These are phyloP conservation scores for Penicillium salamii DNA, from an alignment of 495 filamentous ascomycete species.

Conservation along the genomic window DNA sequence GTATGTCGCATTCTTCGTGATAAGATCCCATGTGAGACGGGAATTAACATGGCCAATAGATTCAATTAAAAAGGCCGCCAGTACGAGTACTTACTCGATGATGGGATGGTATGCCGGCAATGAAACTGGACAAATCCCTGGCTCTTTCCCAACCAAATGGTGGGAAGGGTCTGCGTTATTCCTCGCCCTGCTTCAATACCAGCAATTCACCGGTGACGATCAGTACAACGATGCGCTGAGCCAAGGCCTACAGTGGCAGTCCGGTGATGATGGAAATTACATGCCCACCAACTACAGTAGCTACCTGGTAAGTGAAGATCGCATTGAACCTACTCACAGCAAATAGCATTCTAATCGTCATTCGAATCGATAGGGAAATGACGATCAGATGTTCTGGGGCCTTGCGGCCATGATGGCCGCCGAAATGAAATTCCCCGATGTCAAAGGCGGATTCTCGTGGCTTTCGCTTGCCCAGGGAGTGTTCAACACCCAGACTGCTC, in stretches of 20 bases:
- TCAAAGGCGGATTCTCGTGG: constrained; percentile 57
- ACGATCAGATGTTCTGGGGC: constrained; percentile 59
- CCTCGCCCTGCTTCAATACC: constrained; percentile 48
- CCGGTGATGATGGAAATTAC: constrained; percentile 44
- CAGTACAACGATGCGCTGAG: constrained; percentile 48
- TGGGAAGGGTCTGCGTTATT: constrained; percentile 72
- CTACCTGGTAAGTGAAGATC: constrained; percentile 24
- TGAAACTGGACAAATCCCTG: constrained; percentile 56
- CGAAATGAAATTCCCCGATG: constrained; percentile 48
- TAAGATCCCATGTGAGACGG: not conserved
- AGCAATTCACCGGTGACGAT: constrained; percentile 53
- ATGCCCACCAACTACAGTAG: constrained; percentile 41
- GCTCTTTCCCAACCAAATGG: constrained; percentile 59
- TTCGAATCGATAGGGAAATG: constrained; percentile 41
- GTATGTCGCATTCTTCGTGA: not conserved
- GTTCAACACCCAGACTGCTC: constrained; percentile 62
- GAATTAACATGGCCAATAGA: constrained; percentile 38
- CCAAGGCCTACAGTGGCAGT: constrained; percentile 47
- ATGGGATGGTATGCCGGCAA: constrained; percentile 68
- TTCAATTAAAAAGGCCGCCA: constrained; percentile 61
- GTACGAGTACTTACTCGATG: constrained; percentile 57
- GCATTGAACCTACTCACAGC: not conserved
- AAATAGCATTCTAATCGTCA: not conserved
- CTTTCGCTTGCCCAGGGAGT: constrained; percentile 73
- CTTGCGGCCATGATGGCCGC: constrained; percentile 55